Evolutionary conservation across 2,329 filamentous ascomycete genomes (phyloP).

Genomic region (Trichoderma pleuroti): DNA sequence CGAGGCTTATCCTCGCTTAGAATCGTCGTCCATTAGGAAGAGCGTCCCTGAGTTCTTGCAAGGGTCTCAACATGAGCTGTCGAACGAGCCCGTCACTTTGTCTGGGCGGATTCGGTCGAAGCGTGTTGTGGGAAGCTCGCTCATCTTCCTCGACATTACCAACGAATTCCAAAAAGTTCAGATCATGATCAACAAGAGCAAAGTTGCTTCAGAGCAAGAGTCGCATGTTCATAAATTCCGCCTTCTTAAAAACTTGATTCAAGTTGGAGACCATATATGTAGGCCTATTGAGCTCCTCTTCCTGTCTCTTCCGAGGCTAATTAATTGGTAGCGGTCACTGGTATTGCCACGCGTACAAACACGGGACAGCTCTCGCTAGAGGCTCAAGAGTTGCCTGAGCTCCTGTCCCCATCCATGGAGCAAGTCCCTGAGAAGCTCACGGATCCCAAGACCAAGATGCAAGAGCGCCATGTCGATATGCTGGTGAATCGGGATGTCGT

Average conservation of each 20-base stretch:
- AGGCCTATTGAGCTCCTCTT: conserved; percentile 39
- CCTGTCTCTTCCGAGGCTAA: conserved; percentile 24
- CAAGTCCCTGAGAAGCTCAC: conserved; percentile 69
- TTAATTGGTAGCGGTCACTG: conserved; percentile 58
- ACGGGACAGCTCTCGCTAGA: conserved; percentile 74
- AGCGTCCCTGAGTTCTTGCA: conserved; percentile 36
- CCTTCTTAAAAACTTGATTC: conserved; percentile 61
- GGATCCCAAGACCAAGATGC: conserved; percentile 68
- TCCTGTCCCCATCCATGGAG: conserved; percentile 76
- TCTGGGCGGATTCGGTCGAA: conserved; percentile 69
- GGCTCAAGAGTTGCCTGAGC: conserved; percentile 62
- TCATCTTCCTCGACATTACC: conserved; percentile 79
- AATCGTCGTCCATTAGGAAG: conserved; percentile 27
- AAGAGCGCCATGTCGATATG: conserved; percentile 81
- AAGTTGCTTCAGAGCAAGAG: conserved; percentile 36
- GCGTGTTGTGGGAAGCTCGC: conserved; percentile 68
- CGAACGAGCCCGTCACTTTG: conserved; percentile 31
- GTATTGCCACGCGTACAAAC: conserved; percentile 64
- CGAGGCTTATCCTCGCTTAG: conserved; percentile 36
- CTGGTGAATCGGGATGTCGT: conserved; percentile 67
- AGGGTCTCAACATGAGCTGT: conserved; percentile 27
- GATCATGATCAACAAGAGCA: conserved; percentile 67
- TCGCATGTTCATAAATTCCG: conserved; percentile 48
- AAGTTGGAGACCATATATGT: conserved; percentile 83
- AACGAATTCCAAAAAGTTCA: conserved; percentile 72